Conservation (phyloP, 2,329 filamentous ascomycete genomes). For the Diaporthe sp. region DNA sequence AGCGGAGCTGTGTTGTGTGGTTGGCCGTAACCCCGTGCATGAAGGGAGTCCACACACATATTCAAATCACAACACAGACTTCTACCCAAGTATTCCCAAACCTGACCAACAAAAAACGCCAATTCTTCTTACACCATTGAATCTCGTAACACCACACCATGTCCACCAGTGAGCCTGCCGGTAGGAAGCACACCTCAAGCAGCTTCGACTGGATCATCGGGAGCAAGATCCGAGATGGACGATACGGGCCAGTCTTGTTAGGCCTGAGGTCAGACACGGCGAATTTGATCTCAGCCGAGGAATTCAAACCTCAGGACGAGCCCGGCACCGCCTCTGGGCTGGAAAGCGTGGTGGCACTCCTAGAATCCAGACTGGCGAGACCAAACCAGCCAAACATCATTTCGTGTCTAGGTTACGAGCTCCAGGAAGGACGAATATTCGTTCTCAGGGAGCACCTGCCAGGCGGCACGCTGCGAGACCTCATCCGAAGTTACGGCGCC, state of each 20-base stretch:
- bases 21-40: too few relatives aligned
- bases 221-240: constrained; percentile 33
- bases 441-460: constrained; percentile 2
- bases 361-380: neutral
- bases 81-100: neutral
- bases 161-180: neutral
- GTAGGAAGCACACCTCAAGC: neutral
- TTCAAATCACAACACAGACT: neutral
- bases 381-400: constrained; percentile 21
- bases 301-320: constrained; percentile 2
- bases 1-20: neutral
- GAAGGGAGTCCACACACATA: neutral
- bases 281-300: constrained; percentile 32
- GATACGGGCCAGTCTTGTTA: constrained; percentile 30
- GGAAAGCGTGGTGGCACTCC: neutral
- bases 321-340: neutral
- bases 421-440: constrained; percentile 3
- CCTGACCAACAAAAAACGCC: neutral
- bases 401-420: constrained; percentile 20
- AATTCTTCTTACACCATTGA: neutral
- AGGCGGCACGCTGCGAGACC: constrained; percentile 24
- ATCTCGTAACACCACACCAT: neutral
- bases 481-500: neutral
- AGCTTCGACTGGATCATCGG: constrained; percentile 16
- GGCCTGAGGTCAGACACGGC: constrained; percentile 30